Conservation (phyloP, 148 eudicot genomes). For the Fallopia convolvulus region DNA sequence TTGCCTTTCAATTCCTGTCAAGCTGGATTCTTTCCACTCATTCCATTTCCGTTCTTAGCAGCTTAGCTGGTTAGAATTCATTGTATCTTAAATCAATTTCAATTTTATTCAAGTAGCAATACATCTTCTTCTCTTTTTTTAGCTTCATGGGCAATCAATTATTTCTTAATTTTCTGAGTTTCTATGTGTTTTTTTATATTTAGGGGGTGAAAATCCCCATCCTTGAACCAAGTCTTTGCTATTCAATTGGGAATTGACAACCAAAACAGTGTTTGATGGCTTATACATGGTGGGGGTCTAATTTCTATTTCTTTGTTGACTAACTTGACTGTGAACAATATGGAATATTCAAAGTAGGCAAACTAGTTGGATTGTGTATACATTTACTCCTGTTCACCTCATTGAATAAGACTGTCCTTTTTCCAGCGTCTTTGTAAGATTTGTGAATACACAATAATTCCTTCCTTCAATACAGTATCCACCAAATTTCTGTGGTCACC, state of each 20-base stretch:
- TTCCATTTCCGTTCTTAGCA: not conserved
- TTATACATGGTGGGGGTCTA: not conserved
- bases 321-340: not conserved
- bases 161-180: not conserved
- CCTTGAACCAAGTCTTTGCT: not conserved
- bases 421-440: not conserved
- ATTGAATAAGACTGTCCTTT: too few species aligned
- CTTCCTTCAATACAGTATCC: not conserved
- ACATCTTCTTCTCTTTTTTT: not conserved
- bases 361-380: not conserved
- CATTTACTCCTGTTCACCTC: not conserved
- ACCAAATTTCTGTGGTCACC: not conserved
- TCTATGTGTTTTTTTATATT: not conserved
- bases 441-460: not conserved
- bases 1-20: not conserved
- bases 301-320: not conserved
- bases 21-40: not conserved
- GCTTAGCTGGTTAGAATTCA: not conserved
- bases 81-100: not conserved
- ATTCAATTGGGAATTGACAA: not conserved
- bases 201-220: not conserved
- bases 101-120: not conserved
- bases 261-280: slow-evolving; percentile 2
- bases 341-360: not conserved
- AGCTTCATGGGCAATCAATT: not conserved